Evolutionary conservation across 2,329 filamentous ascomycete species (phyloP), one percentile per base, ranked within the genome.

Genomic region (Fusarium sp.): DNA sequence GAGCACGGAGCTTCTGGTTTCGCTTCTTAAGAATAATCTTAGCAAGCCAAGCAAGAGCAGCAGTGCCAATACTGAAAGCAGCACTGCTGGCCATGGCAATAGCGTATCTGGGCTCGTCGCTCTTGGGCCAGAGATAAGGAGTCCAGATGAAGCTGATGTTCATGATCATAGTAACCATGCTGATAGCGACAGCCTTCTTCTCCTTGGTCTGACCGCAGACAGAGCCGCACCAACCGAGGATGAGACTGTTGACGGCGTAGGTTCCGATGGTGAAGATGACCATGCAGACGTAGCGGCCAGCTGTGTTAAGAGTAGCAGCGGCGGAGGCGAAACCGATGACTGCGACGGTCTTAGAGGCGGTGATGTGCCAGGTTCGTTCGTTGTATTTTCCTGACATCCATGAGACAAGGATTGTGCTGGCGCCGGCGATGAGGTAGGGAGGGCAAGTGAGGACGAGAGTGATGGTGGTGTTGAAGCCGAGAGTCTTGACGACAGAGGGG

Each of bases 281-380:
- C 65, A 83, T 82, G n/a, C 78, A 74, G 15, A 72, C 71, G n/a
- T 77, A 77, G 18, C 76, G 73, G 7, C 73, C 76, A 1, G 73
- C 73, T 1, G 63, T 73, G 45, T 73, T 72, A 23, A 72, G 42
- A 42, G 67, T 83, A 55, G 63, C 78, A 31, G 61, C 80, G 45
- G 63, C 77, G 29, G 60, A 67, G 3, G 48, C 69, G 25, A 77
- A 77, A 2, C 76, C 76, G 4, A 73, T 31, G 5, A 86, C 79
- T 1, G 83, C 84, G 7, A 83, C 73, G 4, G 79, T 44, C 61
- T 86, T 85, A 12, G 82, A 82, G 11, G 79, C 74, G 3, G 83
- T 84, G 49, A 85, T 84, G 60, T 86, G 85, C 83, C 82, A 86
- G 0, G 84, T 85, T 23, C 84, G 80, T 66, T 86, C 85, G 60